Base-by-base conservation (phyloP, 2,329 filamentous ascomycete species). In the Pyrenophora teres region DNA sequence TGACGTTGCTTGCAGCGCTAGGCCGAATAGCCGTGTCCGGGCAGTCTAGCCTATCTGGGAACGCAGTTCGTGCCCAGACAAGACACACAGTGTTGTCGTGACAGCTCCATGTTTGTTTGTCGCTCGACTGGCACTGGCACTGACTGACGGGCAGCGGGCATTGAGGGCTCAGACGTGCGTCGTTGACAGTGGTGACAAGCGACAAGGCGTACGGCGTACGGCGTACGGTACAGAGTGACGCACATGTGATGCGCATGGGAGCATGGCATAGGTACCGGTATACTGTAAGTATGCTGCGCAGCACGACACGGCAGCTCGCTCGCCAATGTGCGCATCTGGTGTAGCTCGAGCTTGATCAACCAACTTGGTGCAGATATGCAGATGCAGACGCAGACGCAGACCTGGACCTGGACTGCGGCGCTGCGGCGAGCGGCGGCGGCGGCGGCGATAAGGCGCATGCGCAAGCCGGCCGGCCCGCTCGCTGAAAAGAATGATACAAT, bases 1-100 rank as follows among this genome's bases (percentile, higher is more conserved):
- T 60, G 57, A 62, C 59, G 57, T 62, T 48, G 42, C 18, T 32
- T 35, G 40, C 33, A 27, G 16, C 23, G 42, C 31, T 39, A 41
- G 43, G 49, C 52, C 35, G 46, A 31, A 19, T 32, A 42, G n/a
- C 52, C 48, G 51, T 50, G 40, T 21, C 19, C 19, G 5, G 19
- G 3, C 36, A 27, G 35, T 37, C 44, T 53, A 47, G 53, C 50
- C 38, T 31, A 19, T 37, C 50, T 33, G 40, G 40, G 50, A 2
- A 12, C 27, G 2, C 27, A 30, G 27, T 30, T 30, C 27, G 27
- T 19, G n/a, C 10, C 16, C 12, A 15, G 15, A 15, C 15, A 15
- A 15, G 15, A 15, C 15, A 15, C 15, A 15, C 15, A 15, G 15
- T 15, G 15, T 15, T 15, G 15, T 15, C 15, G n/a, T 38, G 35